Conservation (phyloP, 2,329 filamentous ascomycete species). For the Sordariomycetes sp. region DNA sequence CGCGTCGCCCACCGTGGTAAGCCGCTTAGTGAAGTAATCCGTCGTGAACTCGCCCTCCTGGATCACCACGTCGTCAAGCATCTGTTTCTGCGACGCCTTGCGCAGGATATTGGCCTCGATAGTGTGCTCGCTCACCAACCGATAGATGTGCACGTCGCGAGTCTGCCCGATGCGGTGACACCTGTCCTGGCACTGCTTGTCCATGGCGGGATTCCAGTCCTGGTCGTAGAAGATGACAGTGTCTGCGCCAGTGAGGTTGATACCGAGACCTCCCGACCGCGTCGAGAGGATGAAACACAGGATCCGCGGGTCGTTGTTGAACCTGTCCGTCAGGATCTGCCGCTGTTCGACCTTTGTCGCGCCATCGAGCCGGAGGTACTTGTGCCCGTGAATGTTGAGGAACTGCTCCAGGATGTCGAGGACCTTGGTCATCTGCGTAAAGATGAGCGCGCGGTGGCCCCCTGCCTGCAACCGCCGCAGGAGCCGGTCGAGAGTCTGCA, state of each 20-base stretch:
- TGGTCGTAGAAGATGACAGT: conserved; percentile 98
- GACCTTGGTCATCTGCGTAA: conserved; percentile 99
- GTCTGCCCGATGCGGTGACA: conserved; percentile 97
- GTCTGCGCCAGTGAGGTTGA: conserved; percentile 93
- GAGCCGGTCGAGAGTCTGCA: conserved; percentile 78
- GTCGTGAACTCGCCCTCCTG: conserved; percentile 98
- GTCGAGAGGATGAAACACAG: conserved; percentile 92
- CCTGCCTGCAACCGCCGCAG: conserved; percentile 78
- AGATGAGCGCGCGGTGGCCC: conserved; percentile 89
- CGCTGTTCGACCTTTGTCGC: conserved; percentile 91
- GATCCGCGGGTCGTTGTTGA: conserved; percentile 89
- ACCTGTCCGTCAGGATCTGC: conserved; percentile 88
- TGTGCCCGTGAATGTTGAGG: conserved; percentile 93
- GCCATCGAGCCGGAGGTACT: conserved; percentile 93
- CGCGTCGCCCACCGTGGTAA: conserved; percentile 54
- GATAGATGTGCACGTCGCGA: conserved; percentile 94
- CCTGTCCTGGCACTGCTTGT: conserved; percentile 96
- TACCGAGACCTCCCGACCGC: conserved; percentile 83
- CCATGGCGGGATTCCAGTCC: conserved; percentile 99
- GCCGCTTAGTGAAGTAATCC: conserved; percentile 81
- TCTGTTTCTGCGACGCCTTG: conserved; percentile 93
- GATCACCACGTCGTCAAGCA: conserved; percentile 96
- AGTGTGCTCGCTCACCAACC: conserved; percentile 81
- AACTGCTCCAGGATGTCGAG: conserved; percentile 96
- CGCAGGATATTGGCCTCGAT: conserved; percentile 97